Base-by-base conservation (phyloP, 2,329 filamentous ascomycete species). In the Dactylellina sp. region DNA sequence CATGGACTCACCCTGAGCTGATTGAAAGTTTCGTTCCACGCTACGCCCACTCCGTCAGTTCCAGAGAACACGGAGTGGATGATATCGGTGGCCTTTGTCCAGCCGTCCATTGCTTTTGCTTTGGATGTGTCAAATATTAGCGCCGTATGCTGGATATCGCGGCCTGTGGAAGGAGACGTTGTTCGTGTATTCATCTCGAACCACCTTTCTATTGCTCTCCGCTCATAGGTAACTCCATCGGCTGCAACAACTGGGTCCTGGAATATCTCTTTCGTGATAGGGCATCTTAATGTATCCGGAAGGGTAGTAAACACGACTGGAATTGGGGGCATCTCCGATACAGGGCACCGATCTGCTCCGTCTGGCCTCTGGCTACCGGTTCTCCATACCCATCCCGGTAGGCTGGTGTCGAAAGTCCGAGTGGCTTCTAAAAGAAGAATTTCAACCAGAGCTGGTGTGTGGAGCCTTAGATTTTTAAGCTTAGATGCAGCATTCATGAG, bases 221-320 rank as follows among this genome's bases (percentile, higher is more conserved):
- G 77, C 47, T 81, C 80, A 53, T 81, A 82, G 0, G 76, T 80
- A 59, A 79, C 78, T 0, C 77, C 76, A 60, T 82, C 80, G 1
- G 75, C 60, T 6, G 81, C 79, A 1, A 49, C 75, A 14, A 82
- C 81, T 4, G 81, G 80, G 65, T 82, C 80, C 50, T 79, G 70
- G 75, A 82, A 79, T 18, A 80, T 20, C 14, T 78, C 78, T 7
- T 78, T 77, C 12, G 77, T 79, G 47, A 82, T 81, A 1, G 80
- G 80, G 53, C 81, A 81, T 1, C 70, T 49, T 56, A 78, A 24
- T 77, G 0, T 79, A 74, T 7, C 75, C 32, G 28, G 80, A 79
- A 22, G 80, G 71, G 25, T 78, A 70, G 32, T 14, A 7, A 32
- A 52, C 12, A 35, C n/a, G n/a, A n/a, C n/a, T n/a, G n/a, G n/a